A percentile compares a stretch with the other conserved stretches of the same genome.
Evolutionary conservation across 768 basidiomycete species (phyloP).

Genomic region (Kwoniella newhampshirensis): DNA sequence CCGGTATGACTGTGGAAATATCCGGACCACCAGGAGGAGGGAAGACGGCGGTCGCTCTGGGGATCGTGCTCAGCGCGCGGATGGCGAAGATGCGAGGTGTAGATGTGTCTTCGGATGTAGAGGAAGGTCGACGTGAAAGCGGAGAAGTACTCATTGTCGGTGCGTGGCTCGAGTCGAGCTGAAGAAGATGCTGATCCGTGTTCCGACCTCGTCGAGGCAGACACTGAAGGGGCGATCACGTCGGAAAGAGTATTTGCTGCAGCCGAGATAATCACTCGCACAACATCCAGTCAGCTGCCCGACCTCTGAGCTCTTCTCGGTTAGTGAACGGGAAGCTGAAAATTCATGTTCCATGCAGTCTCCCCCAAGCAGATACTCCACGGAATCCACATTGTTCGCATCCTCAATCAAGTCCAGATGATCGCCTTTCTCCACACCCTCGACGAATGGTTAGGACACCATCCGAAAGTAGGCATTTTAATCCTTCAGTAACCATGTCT

Average conservation of each 20-base stretch:
- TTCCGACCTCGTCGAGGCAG: constrained; percentile 8
- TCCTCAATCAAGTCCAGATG: constrained; percentile 48
- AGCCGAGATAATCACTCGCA: constrained; percentile 22
- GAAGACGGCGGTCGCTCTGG: constrained; percentile 40
- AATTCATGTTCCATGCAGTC: constrained; percentile 7
- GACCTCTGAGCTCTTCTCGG: too few species aligned
- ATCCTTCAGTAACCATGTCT: background rate
- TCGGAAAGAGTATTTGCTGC: constrained; percentile 28
- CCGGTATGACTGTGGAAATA: constrained; percentile 46
- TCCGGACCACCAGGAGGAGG: constrained; percentile 50
- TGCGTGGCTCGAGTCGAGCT: constrained; percentile 20
- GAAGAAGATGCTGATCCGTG: background rate
- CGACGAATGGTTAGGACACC: constrained; percentile 43
- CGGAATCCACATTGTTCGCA: constrained; percentile 45
- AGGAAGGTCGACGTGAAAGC: constrained; percentile 1
- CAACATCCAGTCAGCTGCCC: constrained; percentile 9
- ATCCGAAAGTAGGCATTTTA: constrained; percentile 33
- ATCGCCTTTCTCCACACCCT: constrained; percentile 47
- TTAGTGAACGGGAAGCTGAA: background rate
- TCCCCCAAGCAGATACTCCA: constrained; percentile 26
- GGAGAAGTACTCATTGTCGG: constrained; percentile 48
- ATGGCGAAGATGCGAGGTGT: constrained; percentile 6
- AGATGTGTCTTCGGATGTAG: background rate
- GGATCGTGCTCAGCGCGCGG: constrained; percentile 35
- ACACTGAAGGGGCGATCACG: constrained; percentile 48